Percentiles rank a stretch among this genome's conserved stretches.
phyloP scores from a whole-genome alignment of 2,329 filamentous ascomycete species.

The Macroventuria anomochaeta region DNA sequence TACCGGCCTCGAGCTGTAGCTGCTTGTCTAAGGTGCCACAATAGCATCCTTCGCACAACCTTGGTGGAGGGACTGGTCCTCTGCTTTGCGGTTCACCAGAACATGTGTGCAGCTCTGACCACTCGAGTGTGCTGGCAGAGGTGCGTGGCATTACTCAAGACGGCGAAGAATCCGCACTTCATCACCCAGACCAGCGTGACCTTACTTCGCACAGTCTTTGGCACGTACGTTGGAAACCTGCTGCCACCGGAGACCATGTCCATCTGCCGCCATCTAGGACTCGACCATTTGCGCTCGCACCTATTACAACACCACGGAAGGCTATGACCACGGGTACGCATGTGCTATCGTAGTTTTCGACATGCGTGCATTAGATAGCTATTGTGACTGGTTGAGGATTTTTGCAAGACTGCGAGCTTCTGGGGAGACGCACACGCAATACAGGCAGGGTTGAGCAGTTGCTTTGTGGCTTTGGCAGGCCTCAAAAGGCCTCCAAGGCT shows the following conservation, averaged over 20 bases:
- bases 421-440: conserved; percentile 2
- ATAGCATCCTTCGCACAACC: conserved; percentile 3
- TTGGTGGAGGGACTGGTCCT: not conserved
- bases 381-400: conserved; percentile 24
- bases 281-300: not conserved
- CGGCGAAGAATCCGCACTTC: not conserved
- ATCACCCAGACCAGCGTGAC: conserved; percentile 5
- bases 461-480: conserved; percentile 7
- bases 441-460: not conserved
- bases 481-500: conserved; percentile 1
- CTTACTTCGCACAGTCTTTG: not conserved
- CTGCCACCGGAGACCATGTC: not conserved
- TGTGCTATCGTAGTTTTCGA: conserved; percentile 15
- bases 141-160: not conserved
- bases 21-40: conserved; percentile 7
- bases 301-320: not conserved
- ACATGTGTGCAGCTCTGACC: not conserved
- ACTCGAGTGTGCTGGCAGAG: not conserved
- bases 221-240: not conserved
- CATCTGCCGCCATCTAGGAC: not conserved
- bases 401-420: conserved; percentile 1
- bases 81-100: not conserved
- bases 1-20: conserved; percentile 1
- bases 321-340: not conserved
- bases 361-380: conserved; percentile 36